Evolutionary conservation across 2,329 filamentous ascomycete species (phyloP).

Genomic region (Colletotrichum paranaense): DNA sequence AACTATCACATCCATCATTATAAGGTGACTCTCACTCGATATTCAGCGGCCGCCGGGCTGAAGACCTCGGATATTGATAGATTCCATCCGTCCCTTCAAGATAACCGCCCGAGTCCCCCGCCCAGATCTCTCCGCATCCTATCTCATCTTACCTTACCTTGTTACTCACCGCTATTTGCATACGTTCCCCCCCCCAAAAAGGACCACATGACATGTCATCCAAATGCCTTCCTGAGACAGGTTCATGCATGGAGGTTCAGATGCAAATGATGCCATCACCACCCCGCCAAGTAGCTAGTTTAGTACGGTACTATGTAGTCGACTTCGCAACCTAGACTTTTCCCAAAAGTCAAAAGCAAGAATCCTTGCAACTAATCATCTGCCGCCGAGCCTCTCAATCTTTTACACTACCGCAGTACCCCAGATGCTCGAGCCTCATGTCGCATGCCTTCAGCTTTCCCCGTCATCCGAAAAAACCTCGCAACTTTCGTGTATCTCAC

Average conservation of each 20-base stretch:
- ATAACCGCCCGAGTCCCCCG: background rate
- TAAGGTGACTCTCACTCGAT: background rate
- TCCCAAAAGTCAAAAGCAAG: background rate
- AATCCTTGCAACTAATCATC: background rate
- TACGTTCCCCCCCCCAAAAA: background rate
- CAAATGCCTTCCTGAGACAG: slow-evolving; percentile 5
- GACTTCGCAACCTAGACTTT: background rate
- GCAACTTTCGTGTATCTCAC: background rate
- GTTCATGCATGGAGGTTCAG: slow-evolving; percentile 19
- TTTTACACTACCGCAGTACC: background rate
- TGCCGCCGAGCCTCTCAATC: background rate
- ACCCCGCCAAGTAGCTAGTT: background rate
- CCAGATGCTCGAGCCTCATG: slow-evolving; percentile 19
- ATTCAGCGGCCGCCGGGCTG: background rate
- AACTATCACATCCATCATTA: too few relatives aligned
- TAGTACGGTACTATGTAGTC: background rate
- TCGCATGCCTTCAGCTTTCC: background rate
- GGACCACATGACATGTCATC: slow-evolving; percentile 18
- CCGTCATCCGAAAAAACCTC: background rate
- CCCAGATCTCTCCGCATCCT: background rate
- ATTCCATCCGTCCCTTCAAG: background rate
- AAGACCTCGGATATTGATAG: background rate
- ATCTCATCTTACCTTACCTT: background rate
- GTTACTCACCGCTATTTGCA: slow-evolving; percentile 26
- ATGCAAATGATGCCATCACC: slow-evolving; percentile 8